These are phyloP conservation scores for Zhuliangozyma parablackwelliae DNA, from an alignment of 1,139 yeast species.

Conservation along the genomic window DNA sequence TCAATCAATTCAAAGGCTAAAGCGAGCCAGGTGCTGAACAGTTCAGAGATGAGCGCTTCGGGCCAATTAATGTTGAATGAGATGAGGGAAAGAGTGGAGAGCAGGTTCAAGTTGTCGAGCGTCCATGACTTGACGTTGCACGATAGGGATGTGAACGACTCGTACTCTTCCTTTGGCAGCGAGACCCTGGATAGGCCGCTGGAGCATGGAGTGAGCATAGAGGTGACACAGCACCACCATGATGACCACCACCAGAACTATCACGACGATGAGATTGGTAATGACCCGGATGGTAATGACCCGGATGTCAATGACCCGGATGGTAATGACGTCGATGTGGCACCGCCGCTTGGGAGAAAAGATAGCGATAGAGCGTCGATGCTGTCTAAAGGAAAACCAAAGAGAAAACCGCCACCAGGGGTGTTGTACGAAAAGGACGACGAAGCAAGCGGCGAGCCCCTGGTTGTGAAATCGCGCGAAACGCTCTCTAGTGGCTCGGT, in stretches of 20 bases:
- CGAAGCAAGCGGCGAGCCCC: no score
- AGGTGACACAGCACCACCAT: slow-evolving; percentile 8
- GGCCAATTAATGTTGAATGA: slow-evolving; percentile 16
- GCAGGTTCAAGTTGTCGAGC: slow-evolving; percentile 7
- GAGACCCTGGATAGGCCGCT: slow-evolving; percentile 4
- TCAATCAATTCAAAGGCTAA: slow-evolving; percentile 22
- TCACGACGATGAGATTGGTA: no score
- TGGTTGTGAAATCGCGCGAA: slow-evolving; percentile 4
- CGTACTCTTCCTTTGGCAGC: slow-evolving; percentile 14
- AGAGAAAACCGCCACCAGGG: slow-evolving; percentile 27
- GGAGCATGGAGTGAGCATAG: slow-evolving; percentile 8
- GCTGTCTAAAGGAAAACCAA: slow-evolving; percentile 10
- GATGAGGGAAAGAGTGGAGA: slow-evolving; percentile 26
- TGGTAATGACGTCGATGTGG: not conserved
- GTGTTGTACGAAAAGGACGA: slow-evolving; percentile 4
- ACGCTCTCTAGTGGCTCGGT: slow-evolving; percentile 14
- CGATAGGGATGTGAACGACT: slow-evolving; percentile 5
- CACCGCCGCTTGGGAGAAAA: not conserved
- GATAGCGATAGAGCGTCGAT: slow-evolving; percentile 1
- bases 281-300: not conserved
- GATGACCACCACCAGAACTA: slow-evolving; percentile 4
- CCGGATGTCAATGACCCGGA: not conserved
- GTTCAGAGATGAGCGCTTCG: slow-evolving; percentile 8
- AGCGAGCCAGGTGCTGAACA: slow-evolving; percentile 3
- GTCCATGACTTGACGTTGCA: no score